A percentile compares a stretch with the other conserved stretches of the same genome.
These are phyloP conservation scores for Saussurea involucrata DNA, from an alignment of 129 eudicot species.

Conservation along the genomic window DNA sequence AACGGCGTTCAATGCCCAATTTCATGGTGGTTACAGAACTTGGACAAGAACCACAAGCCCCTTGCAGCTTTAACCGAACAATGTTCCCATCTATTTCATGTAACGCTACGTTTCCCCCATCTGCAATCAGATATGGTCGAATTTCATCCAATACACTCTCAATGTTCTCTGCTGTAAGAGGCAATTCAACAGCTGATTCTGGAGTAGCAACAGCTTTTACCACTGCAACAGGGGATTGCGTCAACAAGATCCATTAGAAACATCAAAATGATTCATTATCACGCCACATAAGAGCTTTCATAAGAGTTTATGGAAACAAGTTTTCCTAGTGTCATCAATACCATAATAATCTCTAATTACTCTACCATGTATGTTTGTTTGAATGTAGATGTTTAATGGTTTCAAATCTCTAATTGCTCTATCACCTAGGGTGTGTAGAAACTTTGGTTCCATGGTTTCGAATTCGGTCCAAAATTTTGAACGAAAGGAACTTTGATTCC, in stretches of 20 bases:
- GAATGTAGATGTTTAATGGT: not conserved
- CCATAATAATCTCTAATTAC: not conserved
- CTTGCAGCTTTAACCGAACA: slow-evolving; percentile 84
- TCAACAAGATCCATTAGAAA: not conserved
- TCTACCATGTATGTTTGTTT: not conserved
- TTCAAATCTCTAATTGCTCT: not conserved
- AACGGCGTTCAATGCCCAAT: slow-evolving; percentile 87
- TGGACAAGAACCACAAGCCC: slow-evolving; percentile 99
- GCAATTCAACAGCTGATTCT: slow-evolving; percentile 66
- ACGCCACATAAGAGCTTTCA: not conserved
- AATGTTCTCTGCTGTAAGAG: slow-evolving; percentile 89
- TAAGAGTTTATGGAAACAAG: not conserved
- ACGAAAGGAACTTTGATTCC: too few species aligned
- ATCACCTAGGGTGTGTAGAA: not conserved
- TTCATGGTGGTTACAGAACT: slow-evolving; percentile 90
- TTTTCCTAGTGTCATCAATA: not conserved
- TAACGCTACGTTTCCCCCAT: slow-evolving; percentile 93
- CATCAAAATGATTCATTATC: too few species aligned
- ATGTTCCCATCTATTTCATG: slow-evolving; percentile 92
- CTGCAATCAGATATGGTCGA: slow-evolving; percentile 89
- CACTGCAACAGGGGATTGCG: slow-evolving; percentile 40
- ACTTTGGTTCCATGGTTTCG: not conserved
- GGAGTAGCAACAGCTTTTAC: slow-evolving; percentile 79
- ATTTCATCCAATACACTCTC: slow-evolving; percentile 89
- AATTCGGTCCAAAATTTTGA: not conserved